Conservation (phyloP, 2,329 filamentous ascomycete species). For the Leptographium radiaticola region DNA sequence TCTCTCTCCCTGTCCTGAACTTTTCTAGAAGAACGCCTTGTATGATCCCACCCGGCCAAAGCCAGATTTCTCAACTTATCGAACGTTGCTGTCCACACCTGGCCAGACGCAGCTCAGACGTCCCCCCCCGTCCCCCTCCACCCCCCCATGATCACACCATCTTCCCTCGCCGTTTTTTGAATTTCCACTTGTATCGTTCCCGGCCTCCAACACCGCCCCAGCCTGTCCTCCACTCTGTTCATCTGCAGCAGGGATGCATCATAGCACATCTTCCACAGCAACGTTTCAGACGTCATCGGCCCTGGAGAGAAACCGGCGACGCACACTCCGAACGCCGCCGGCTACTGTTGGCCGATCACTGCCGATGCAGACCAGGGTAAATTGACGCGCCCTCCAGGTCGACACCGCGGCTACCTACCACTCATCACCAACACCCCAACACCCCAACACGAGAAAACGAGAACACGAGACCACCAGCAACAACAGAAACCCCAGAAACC, state of each 20-base stretch:
- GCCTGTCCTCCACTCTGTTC: neutral
- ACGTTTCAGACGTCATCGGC: neutral
- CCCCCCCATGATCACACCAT: neutral
- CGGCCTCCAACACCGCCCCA: neutral
- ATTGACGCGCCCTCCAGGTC: neutral
- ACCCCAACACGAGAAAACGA: no score
- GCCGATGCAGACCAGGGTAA: neutral
- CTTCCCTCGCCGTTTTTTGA: no score
- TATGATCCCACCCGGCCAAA: neutral
- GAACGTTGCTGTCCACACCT: no score
- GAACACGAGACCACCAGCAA: no score
- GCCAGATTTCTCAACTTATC: no score
- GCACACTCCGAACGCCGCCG: neutral
- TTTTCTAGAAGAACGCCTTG: neutral
- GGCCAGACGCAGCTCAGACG: no score
- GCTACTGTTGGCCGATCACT: neutral
- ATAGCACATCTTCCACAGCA: neutral
- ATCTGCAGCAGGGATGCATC: constrained; percentile 1
- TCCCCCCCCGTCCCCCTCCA: neutral
- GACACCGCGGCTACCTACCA: no score
- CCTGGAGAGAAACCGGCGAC: neutral
- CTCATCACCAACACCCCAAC: no score
- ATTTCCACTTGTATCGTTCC: neutral
- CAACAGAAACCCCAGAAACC: no score
- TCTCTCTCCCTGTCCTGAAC: neutral